Evolutionary conservation across 148 eudicot genomes (phyloP).

Genomic region (Camellia sinensis): DNA sequence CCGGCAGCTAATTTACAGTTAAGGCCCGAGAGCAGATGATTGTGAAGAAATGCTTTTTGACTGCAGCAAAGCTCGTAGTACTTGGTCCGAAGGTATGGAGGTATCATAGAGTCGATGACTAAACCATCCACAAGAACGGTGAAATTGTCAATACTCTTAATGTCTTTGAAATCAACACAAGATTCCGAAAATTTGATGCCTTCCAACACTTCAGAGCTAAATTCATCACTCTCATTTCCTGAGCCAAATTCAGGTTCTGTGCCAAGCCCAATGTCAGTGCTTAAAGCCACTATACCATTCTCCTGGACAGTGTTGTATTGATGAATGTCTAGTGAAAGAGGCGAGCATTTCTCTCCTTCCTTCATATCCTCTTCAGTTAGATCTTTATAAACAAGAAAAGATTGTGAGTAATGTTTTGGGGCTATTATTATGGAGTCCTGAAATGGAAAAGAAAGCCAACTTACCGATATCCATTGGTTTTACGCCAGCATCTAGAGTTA

Average conservation of each 20-base stretch:
- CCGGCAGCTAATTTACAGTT: constrained; percentile 27
- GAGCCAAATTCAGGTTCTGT: background rate
- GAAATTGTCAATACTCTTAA: constrained; percentile 33
- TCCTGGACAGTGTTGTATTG: constrained; percentile 2
- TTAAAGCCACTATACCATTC: background rate
- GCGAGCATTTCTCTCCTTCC: constrained; percentile 3
- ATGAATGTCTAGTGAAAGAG: constrained; percentile 1
- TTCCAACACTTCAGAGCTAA: constrained; percentile 21
- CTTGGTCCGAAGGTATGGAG: constrained; percentile 23
- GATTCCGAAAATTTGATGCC: constrained; percentile 36
- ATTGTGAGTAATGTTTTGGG: background rate
- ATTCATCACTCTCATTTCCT: constrained; percentile 17
- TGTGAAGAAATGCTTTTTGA: constrained; percentile 33
- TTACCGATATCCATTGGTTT: constrained; percentile 20
- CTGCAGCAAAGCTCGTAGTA: constrained; percentile 37
- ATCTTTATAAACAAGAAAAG: constrained; percentile 11
- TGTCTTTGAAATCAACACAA: constrained; percentile 28
- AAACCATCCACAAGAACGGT: constrained; percentile 35
- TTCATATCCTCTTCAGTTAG: background rate
- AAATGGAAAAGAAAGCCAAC: background rate
- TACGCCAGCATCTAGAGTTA: constrained; percentile 22
- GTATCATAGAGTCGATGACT: constrained; percentile 32
- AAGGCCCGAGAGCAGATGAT: constrained; percentile 22
- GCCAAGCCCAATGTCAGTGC: background rate
- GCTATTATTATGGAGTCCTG: background rate